These are phyloP conservation scores for Penstemon newberryi DNA, from an alignment of 257 asterid genomes.

Conservation along the genomic window DNA sequence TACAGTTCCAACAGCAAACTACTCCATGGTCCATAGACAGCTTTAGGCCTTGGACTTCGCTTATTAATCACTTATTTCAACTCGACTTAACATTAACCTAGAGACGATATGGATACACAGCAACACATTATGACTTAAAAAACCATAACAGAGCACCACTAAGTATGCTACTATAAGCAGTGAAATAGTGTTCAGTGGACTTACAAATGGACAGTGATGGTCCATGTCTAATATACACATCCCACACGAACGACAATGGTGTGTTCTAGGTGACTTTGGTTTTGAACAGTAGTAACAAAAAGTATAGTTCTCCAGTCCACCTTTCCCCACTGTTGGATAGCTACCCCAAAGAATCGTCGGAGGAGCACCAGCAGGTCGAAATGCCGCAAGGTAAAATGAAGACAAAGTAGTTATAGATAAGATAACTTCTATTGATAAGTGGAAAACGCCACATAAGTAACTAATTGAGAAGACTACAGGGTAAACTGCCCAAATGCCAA, in stretches of 20 bases:
- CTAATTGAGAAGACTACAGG: slow-evolving; percentile 66
- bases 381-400: slow-evolving; percentile 68
- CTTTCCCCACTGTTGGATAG: slow-evolving; percentile 90
- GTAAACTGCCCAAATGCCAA: slow-evolving; percentile 79
- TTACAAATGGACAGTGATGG: slow-evolving; percentile 99
- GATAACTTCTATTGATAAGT: slow-evolving; percentile 40
- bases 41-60: neutral
- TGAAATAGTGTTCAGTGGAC: slow-evolving; percentile 33
- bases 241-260: slow-evolving; percentile 95
- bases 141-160: slow-evolving; percentile 4
- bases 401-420: slow-evolving; percentile 63
- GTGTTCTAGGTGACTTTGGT: slow-evolving; percentile 87
- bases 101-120: neutral
- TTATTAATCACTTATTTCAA: neutral
- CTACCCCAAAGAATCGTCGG: slow-evolving; percentile 91
- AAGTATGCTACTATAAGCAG: neutral
- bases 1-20: neutral
- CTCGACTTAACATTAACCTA: neutral
- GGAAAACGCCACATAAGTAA: slow-evolving; percentile 49
- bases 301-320: slow-evolving; percentile 80
- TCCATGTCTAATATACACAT: slow-evolving; percentile 89
- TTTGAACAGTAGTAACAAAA: slow-evolving; percentile 78
- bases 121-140: neutral
- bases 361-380: slow-evolving; percentile 74
- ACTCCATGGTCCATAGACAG: neutral